phyloP scores from a whole-genome alignment of 805 yeast genomes.

The Torulaspora indica region DNA sequence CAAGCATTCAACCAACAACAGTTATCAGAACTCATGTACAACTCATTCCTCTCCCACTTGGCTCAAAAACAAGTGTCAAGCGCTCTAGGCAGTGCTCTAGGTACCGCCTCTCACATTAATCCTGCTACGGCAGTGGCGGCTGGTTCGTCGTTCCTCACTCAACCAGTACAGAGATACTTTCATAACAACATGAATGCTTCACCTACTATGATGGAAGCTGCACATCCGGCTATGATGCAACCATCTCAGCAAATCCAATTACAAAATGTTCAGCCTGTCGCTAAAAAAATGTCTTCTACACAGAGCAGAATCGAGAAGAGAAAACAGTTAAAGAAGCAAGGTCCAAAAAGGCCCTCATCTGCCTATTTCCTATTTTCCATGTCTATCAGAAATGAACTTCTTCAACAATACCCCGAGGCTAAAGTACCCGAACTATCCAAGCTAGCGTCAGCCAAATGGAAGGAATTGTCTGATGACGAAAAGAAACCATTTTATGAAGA shows the following conservation, averaged over 20 bases:
- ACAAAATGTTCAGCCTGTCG: conserved; percentile 19
- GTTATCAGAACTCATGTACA: conserved; percentile 35
- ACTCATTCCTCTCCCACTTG: conserved; percentile 33
- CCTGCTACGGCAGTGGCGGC: conserved; percentile 24
- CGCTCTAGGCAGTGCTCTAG: conserved; percentile 18
- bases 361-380: conserved; percentile 37
- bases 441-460: conserved; percentile 89
- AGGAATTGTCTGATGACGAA: conserved; percentile 64
- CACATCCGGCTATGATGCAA: conserved; percentile 24
- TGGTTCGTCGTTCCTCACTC: conserved; percentile 22
- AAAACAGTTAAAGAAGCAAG: conserved; percentile 35
- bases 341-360: conserved; percentile 39
- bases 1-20: conserved; percentile 28
- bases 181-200: conserved; percentile 23
- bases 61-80: conserved; percentile 30
- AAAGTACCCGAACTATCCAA: conserved; percentile 44
- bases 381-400: conserved; percentile 32
- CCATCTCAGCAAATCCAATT: conserved; percentile 21
- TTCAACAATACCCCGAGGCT: conserved; percentile 35
- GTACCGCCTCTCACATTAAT: conserved; percentile 19
- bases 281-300: conserved; percentile 34
- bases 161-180: conserved; percentile 29
- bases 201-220: conserved; percentile 24
- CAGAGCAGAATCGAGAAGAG: conserved; percentile 37
- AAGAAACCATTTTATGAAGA: conserved; percentile 75